These are phyloP conservation scores for Colletotrichum plurivorum DNA, from an alignment of 2,329 filamentous ascomycete species.

Conservation along the genomic window DNA sequence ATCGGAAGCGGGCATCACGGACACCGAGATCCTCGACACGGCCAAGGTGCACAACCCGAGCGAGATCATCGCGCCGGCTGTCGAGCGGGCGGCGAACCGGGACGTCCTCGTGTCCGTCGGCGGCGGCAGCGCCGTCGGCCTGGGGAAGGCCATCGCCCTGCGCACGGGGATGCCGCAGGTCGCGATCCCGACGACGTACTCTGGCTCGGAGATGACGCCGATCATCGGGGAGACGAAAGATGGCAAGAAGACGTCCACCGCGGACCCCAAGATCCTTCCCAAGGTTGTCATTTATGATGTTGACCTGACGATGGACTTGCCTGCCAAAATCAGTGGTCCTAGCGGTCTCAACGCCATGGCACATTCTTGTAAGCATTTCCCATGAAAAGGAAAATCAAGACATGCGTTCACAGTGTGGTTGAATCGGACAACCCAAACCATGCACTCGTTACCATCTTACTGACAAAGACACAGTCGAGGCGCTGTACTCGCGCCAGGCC, in stretches of 20 bases:
- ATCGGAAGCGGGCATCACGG: slow-evolving; percentile 44
- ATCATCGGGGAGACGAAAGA: slow-evolving; percentile 39
- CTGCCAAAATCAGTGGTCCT: slow-evolving; percentile 32
- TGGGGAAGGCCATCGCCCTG: slow-evolving; percentile 69
- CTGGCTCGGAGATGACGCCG: slow-evolving; percentile 74
- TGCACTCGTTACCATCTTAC: no score
- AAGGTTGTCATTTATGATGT: slow-evolving; percentile 40
- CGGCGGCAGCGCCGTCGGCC: slow-evolving; percentile 72
- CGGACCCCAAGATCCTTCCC: slow-evolving; percentile 36
- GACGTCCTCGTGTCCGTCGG: slow-evolving; percentile 74
- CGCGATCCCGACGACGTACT: slow-evolving; percentile 72
- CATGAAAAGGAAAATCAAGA: no score
- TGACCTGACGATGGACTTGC: slow-evolving; percentile 38
- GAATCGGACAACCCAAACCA: no score
- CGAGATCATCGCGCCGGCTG: slow-evolving; percentile 47
- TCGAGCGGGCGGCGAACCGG: slow-evolving; percentile 52
- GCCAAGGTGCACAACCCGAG: slow-evolving; percentile 48
- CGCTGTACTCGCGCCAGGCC: slow-evolving; percentile 36
- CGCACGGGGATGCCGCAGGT: slow-evolving; percentile 69
- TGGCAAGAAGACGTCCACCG: slow-evolving; percentile 38
- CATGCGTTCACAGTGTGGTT: no score
- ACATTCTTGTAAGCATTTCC: slow-evolving; percentile 27
- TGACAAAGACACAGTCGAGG: slow-evolving; percentile 25
- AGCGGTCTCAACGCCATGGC: slow-evolving; percentile 40
- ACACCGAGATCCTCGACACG: slow-evolving; percentile 53